These are phyloP conservation scores for Tagetes erecta DNA, from an alignment of 129 eudicot genomes.

Conservation along the genomic window DNA sequence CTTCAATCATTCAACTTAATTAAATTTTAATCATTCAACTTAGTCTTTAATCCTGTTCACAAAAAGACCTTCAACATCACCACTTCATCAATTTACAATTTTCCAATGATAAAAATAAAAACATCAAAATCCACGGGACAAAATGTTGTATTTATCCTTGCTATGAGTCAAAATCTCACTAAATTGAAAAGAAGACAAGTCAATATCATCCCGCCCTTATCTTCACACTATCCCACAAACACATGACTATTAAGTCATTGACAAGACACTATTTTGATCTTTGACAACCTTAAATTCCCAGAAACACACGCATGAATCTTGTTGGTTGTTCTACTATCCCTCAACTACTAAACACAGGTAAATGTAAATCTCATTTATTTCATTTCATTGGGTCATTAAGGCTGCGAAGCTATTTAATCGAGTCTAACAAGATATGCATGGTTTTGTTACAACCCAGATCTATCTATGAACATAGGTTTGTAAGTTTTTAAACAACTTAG, in stretches of 20 bases:
- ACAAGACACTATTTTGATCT: not conserved
- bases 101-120: not conserved
- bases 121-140: slow-evolving; percentile 2
- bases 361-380: too few relatives aligned
- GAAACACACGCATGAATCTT: not conserved
- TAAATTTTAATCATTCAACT: not conserved
- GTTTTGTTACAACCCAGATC: too few relatives aligned
- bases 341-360: too few relatives aligned
- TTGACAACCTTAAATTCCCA: not conserved
- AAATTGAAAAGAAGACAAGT: not conserved
- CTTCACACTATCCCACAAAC: not conserved
- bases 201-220: slow-evolving; percentile 13
- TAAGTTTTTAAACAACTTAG: too few relatives aligned
- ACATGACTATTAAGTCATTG: not conserved
- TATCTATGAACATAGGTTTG: too few relatives aligned
- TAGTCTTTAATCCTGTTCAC: not conserved
- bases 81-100: not conserved
- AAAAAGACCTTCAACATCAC: not conserved
- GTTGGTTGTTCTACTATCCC: too few relatives aligned
- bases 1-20: not conserved
- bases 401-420: too few relatives aligned
- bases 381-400: too few relatives aligned
- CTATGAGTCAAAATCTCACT: not conserved
- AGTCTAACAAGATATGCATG: too few relatives aligned
- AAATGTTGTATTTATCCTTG: not conserved